Evolutionary conservation across 2,329 filamentous ascomycete species (phyloP).

Genomic region (Fusarium tricinctum): DNA sequence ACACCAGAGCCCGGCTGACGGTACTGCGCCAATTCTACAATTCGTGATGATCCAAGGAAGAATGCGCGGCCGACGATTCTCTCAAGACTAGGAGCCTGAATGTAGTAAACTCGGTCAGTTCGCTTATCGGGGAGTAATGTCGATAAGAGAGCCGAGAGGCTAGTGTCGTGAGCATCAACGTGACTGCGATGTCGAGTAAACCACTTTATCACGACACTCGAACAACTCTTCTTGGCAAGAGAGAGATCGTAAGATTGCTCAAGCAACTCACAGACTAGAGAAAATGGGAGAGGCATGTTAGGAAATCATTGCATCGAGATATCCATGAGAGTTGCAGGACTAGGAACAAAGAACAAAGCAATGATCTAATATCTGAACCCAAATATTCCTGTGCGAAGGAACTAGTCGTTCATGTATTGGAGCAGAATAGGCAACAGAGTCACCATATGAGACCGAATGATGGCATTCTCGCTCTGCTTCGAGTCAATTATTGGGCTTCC

Average conservation of each 20-base stretch:
- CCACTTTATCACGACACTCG: constrained; percentile 71
- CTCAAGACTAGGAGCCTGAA: constrained; percentile 73
- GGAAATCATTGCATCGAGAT: constrained; percentile 16
- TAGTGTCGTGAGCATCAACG: constrained; percentile 69
- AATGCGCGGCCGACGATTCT: constrained; percentile 77
- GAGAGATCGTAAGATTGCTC: constrained; percentile 71
- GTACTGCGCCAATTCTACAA: constrained; percentile 74
- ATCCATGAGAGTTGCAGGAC: neutral
- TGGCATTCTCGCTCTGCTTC: constrained; percentile 14
- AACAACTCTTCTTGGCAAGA: constrained; percentile 52
- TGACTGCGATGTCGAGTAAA: constrained; percentile 72
- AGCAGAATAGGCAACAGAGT: constrained; percentile 29
- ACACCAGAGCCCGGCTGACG: constrained; percentile 66
- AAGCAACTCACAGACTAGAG: constrained; percentile 80
- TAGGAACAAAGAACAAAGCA: constrained; percentile 3
- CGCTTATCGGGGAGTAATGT: constrained; percentile 81
- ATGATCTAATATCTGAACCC: neutral
- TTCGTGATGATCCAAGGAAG: constrained; percentile 73
- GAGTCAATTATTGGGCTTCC: neutral
- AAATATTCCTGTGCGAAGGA: neutral
- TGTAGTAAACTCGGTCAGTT: constrained; percentile 81
- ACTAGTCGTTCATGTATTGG: constrained; percentile 1
- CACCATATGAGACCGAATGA: constrained; percentile 7
- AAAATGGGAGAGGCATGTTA: constrained; percentile 76
- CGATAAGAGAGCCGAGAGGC: constrained; percentile 77